Conservation (phyloP, 2,329 filamentous ascomycete species). For the Diaporthe aspalathi region DNA sequence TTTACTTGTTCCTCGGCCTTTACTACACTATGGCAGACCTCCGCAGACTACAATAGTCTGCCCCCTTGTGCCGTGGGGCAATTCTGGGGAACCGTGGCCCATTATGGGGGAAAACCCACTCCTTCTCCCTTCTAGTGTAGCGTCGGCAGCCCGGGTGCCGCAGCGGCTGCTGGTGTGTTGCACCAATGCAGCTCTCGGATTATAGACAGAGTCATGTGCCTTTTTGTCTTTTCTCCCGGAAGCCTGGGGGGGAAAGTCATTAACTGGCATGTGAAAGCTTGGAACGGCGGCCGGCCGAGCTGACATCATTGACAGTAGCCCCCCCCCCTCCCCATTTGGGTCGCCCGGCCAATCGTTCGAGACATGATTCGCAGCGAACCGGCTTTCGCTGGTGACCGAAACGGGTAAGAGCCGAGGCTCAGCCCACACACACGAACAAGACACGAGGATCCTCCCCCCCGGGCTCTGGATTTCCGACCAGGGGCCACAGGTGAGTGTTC, state of each 20-base stretch:
- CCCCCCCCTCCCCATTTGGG: too few species aligned
- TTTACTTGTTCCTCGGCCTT: neutral
- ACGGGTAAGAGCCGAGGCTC: slow-evolving; percentile 36
- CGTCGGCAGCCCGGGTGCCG: neutral
- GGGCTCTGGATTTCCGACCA: slow-evolving; percentile 16
- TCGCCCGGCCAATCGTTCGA: slow-evolving; percentile 29
- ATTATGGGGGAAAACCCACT: too few species aligned
- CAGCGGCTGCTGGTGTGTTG: slow-evolving; percentile 9
- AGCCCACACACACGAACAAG: neutral
- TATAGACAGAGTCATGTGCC: slow-evolving; percentile 36
- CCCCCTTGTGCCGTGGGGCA: slow-evolving; percentile 10
- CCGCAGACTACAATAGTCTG: too few species aligned
- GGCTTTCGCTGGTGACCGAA: slow-evolving; percentile 9
- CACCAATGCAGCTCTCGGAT: slow-evolving; percentile 22
- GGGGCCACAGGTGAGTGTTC: neutral
- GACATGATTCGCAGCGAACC: slow-evolving; percentile 10
- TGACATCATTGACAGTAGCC: slow-evolving; percentile 39
- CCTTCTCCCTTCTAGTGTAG: slow-evolving; percentile 16
- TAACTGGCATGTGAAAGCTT: slow-evolving; percentile 39
- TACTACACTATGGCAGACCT: too few species aligned
- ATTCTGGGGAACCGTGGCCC: slow-evolving; percentile 25
- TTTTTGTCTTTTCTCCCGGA: neutral
- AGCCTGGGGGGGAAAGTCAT: too few species aligned
- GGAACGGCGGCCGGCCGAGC: neutral
- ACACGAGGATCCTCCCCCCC: neutral